Conservation (phyloP, 2,329 filamentous ascomycete genomes). For the Fusarium avenaceum region DNA sequence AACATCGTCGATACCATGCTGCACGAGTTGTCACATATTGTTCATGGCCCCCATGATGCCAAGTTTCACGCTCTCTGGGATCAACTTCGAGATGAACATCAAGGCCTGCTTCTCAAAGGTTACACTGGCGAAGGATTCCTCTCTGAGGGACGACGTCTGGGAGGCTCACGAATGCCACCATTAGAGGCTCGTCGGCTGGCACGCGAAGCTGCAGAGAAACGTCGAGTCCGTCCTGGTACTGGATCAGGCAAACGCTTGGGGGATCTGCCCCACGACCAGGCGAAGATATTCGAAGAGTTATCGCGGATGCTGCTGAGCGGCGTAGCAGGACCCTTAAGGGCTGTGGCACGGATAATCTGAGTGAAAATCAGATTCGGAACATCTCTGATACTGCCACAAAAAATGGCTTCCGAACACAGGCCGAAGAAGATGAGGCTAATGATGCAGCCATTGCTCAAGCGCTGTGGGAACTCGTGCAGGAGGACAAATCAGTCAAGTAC, state of each 20-base stretch:
- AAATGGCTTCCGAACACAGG: slow-evolving; percentile 84
- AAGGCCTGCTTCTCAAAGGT: slow-evolving; percentile 80
- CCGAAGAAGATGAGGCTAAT: slow-evolving; percentile 90
- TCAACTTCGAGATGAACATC: slow-evolving; percentile 87
- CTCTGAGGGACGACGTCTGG: slow-evolving; percentile 79
- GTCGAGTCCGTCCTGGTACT: slow-evolving; percentile 69
- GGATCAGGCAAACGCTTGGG: slow-evolving; percentile 81
- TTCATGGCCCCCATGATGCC: slow-evolving; percentile 84
- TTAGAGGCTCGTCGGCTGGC: slow-evolving; percentile 82
- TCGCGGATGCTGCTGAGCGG: slow-evolving; percentile 78
- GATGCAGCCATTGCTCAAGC: slow-evolving; percentile 88
- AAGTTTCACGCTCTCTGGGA: slow-evolving; percentile 91
- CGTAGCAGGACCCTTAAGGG: slow-evolving; percentile 76
- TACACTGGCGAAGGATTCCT: slow-evolving; percentile 94
- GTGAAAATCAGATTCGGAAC: slow-evolving; percentile 74
- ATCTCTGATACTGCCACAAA: slow-evolving; percentile 73
- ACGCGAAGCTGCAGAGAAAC: slow-evolving; percentile 79
- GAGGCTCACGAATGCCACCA: slow-evolving; percentile 73
- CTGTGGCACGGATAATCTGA: slow-evolving; percentile 79
- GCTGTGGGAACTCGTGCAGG: slow-evolving; percentile 86
- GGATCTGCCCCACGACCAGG: slow-evolving; percentile 68
- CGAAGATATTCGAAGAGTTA: slow-evolving; percentile 78
- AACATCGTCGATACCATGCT: slow-evolving; percentile 90
- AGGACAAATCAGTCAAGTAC: slow-evolving; percentile 74
- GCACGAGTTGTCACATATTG: slow-evolving; percentile 92